Base-by-base conservation (phyloP, 257 asterid species). In the Leonotis leonurus region DNA sequence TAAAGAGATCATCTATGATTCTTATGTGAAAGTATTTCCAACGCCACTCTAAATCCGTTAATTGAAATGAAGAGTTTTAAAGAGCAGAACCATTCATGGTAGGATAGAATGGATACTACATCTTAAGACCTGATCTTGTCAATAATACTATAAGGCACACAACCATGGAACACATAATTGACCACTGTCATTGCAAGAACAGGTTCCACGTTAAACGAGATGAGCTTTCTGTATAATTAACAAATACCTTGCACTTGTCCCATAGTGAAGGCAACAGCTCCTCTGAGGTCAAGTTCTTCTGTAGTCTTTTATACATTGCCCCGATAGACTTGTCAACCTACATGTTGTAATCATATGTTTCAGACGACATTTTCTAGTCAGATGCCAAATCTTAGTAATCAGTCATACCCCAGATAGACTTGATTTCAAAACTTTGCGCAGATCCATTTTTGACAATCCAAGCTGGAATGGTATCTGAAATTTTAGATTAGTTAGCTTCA, bases 221-320 rank as follows among this genome's bases (percentile, higher is more conserved):
- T 55, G 10, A 24, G n/a, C n/a, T n/a, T n/a, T n/a, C n/a, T n/a
- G n/a, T n/a, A n/a, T n/a, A 12, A 60, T 12, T 32, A 49, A 64
- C 14, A 77, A 36, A 45, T 84, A 92, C 99, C 99, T 92, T 89
- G 95, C 95, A 89, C 75, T 93, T 93, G 76, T 93, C 99, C 99
- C 99, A 93, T 58, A 93, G 73, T 52, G 99, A 89, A 80, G 99
- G 97, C 82, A 89, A 70, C 73, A 93, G 80, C 75, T 93, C 99
- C 72, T 78, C 76, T 14, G 81, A 75, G 37, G 76, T 79, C 68
- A 75, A 75, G 51, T 66, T 79, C 74, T 72, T 72, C 73, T 93
- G 99, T 75, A 93, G 71, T 70, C 83, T 85, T 70, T 89, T 93
- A 60, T 85, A 87, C 99, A 93, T 93, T 36, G 85, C 71, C 64